Evolutionary conservation across 1,284 basidiomycete species (phyloP), one percentile per base, ranked within the genome.

Genomic region (Marasmius sp.): DNA sequence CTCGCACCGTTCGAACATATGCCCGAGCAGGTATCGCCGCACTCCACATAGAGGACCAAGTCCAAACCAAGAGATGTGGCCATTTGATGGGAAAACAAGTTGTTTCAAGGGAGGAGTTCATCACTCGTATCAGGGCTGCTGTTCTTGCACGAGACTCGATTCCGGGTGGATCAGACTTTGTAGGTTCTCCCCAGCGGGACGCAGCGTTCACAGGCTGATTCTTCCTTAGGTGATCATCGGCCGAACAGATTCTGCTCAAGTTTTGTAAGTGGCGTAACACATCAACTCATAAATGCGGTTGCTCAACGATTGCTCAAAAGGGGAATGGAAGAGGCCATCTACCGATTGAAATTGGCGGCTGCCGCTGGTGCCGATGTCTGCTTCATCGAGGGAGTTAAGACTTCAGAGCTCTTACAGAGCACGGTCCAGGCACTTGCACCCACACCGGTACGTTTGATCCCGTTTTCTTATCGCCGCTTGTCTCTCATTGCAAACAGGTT

Each of bases 21-120:
- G 83, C 79, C 20, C 81, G 83, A 47, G 85, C 88, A 1, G 91
- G 92, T 27, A 85, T 93, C 38, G 92, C 91, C 6, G 91, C 79
- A 0, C 76, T 92, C 67, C 91, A 93, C 72, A 92, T 93, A 52
- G 92, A 93, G 72, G 92, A 93, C 71, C 92, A 93, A 74, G 89
- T 92, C 2, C 86, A 92, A 71, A 91, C 89, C 6, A 93, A 93
- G 74, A 86, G 91, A 60, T 93, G 92, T 68, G 92, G 91, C 1
- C 91, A 93, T 71, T 76, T 93, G 43, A 81, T 90, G 71, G 91
- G 92, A 56, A 93, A 93, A 73, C 88, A 91, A 66, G 83, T 88
- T 53, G 88, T 89, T 60, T 84, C 88, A 1, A 82, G 86, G 10
- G 88, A 89, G 67, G 90, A 91, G 68, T 93, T 92, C 66, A 59